A percentile compares a stretch with the other conserved stretches of the same genome.
These are phyloP conservation scores for Eucalyptus urophylla DNA, from an alignment of 345 rosid species.

Conservation along the genomic window DNA sequence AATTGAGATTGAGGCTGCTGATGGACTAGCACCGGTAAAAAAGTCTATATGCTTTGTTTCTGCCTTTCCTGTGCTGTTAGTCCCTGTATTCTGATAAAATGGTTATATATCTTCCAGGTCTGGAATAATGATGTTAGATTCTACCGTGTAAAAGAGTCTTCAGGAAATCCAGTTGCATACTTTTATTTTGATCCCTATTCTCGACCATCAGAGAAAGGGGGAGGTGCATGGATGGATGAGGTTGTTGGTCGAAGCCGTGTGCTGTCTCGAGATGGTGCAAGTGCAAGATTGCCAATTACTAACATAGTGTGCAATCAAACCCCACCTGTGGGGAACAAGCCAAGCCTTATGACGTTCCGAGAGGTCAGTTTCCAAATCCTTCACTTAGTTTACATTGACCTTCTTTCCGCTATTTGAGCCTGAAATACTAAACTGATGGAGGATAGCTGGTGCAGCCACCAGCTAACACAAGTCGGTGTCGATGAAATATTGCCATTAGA, in stretches of 20 bases:
- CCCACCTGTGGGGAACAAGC: conserved; percentile 83
- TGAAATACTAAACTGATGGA: background rate
- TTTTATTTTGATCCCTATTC: conserved; percentile 95
- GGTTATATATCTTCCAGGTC: conserved; percentile 31
- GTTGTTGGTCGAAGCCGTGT: conserved; percentile 67
- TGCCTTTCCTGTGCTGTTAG: background rate
- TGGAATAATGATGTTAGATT: conserved; percentile 82
- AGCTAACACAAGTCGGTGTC: background rate
- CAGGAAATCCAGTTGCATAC: conserved; percentile 65
- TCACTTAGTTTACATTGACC: background rate
- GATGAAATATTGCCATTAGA: background rate
- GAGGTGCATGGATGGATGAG: conserved; percentile 91
- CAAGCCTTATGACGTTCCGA: conserved; percentile 87
- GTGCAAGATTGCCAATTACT: conserved; percentile 55
- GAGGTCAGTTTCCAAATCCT: conserved; percentile 34
- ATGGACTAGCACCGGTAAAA: conserved; percentile 83
- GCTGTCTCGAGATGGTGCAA: conserved; percentile 35
- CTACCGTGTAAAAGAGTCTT: conserved; percentile 70
- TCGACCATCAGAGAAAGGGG: conserved; percentile 86
- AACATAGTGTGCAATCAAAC: conserved; percentile 93
- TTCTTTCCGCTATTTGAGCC: background rate
- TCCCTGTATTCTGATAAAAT: background rate
- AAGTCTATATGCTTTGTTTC: background rate
- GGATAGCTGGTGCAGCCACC: background rate
- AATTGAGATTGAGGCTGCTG: conserved; percentile 63